Evolutionary conservation across 2,329 filamentous ascomycete species (phyloP).

Genomic region (Trichoderma citrinoviride): DNA sequence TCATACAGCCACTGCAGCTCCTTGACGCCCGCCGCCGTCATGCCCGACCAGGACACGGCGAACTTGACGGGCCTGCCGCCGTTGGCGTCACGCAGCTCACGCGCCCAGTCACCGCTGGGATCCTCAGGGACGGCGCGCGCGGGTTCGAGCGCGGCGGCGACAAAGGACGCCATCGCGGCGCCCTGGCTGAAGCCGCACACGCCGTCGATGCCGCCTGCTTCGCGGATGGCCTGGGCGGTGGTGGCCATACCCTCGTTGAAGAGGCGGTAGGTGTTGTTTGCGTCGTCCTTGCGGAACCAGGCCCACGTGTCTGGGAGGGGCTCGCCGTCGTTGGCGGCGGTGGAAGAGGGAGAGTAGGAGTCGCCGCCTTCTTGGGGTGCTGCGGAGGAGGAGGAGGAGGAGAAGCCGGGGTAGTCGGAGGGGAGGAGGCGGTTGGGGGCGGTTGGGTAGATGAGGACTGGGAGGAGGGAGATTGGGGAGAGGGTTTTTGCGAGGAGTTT

Average conservation of each 20-base stretch:
- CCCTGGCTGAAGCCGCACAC: constrained; percentile 83
- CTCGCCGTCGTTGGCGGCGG: too few relatives aligned
- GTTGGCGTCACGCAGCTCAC: constrained; percentile 50
- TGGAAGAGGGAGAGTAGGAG: not conserved
- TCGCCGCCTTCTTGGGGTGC: constrained; percentile 29
- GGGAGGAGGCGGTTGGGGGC: constrained; percentile 62
- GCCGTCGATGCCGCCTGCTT: constrained; percentile 69
- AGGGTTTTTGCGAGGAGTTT: constrained; percentile 78
- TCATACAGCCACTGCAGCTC: constrained; percentile 65
- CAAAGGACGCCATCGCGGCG: constrained; percentile 66
- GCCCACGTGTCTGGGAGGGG: constrained; percentile 65
- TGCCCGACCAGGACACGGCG: constrained; percentile 71
- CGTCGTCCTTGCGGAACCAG: constrained; percentile 76
- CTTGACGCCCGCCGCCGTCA: constrained; percentile 52
- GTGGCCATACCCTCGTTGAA: constrained; percentile 65
- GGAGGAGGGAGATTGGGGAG: constrained; percentile 52
- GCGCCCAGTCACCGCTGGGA: constrained; percentile 42
- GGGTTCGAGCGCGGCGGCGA: constrained; percentile 68
- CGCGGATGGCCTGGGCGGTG: constrained; percentile 60
- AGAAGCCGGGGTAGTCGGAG: constrained; percentile 68
- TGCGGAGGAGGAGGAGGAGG: constrained; percentile 46
- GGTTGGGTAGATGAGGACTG: constrained; percentile 65
- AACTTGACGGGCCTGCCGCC: constrained; percentile 57
- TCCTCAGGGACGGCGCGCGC: constrained; percentile 31
- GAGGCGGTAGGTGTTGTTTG: constrained; percentile 61